These are phyloP conservation scores for Suillus paluster DNA, from an alignment of 768 basidiomycete genomes.

Conservation along the genomic window DNA sequence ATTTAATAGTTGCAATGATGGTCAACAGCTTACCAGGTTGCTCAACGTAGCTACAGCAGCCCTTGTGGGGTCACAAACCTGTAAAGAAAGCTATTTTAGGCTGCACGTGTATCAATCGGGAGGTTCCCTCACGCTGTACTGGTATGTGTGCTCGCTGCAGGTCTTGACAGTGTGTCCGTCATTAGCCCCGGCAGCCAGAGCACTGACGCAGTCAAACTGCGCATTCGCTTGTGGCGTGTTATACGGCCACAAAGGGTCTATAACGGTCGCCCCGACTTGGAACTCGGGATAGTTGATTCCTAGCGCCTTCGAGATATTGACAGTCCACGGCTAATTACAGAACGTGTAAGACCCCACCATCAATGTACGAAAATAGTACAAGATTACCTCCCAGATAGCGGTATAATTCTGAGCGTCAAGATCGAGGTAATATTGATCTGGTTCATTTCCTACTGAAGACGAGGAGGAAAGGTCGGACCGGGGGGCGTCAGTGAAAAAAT, in stretches of 20 bases:
- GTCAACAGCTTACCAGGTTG: conserved; percentile 43
- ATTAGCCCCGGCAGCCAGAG: conserved; percentile 51
- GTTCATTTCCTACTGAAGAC: conserved; percentile 54
- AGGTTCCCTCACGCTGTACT: conserved; percentile 48
- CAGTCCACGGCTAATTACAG: conserved; percentile 47
- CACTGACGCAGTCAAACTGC: conserved; percentile 52
- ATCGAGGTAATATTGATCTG: conserved; percentile 48
- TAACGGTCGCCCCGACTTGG: conserved; percentile 53
- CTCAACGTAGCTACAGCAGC: conserved; percentile 51
- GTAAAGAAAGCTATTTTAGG: background rate
- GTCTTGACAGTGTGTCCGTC: conserved; percentile 44
- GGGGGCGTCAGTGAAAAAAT: background rate
- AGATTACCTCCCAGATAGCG: conserved; percentile 47
- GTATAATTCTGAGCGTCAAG: conserved; percentile 51
- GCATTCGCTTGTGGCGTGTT: conserved; percentile 40
- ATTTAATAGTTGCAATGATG: background rate
- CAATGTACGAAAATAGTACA: background rate
- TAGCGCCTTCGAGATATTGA: conserved; percentile 49
- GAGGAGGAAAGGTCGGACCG: conserved; percentile 3
- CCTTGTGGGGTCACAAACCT: conserved; percentile 49
- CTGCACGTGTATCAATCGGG: background rate
- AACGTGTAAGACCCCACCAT: background rate
- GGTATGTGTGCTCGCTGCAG: conserved; percentile 60
- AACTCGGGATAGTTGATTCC: conserved; percentile 44
- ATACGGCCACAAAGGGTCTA: conserved; percentile 58